Percentiles rank a stretch among this genome's conserved stretches.
Evolutionary conservation across 140 eudicot species (phyloP).

Genomic region (Erigeron philadelphicus): DNA sequence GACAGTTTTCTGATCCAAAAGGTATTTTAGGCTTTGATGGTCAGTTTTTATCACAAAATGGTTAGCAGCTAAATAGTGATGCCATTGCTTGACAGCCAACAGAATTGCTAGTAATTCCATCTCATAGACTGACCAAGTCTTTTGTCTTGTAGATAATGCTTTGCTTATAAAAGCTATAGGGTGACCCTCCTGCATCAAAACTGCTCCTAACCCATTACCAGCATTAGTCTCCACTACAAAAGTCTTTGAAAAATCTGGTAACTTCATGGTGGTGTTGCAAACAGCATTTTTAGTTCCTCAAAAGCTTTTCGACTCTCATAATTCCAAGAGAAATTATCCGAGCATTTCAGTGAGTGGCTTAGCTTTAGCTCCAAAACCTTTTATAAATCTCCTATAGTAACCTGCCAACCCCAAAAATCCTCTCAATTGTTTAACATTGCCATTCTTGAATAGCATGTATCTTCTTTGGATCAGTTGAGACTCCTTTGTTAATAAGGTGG

Average conservation of each 20-base stretch:
- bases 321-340: too few species aligned
- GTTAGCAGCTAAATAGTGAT: too few species aligned
- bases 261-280: not conserved
- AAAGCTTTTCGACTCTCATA: not conserved
- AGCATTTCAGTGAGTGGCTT: not conserved
- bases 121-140: too few species aligned
- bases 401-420: not conserved
- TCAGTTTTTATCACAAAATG: too few species aligned
- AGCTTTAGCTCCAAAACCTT: not conserved
- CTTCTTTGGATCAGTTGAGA: not conserved
- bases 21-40: not conserved
- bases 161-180: too few species aligned
- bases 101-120: too few species aligned
- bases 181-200: too few species aligned
- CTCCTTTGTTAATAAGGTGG: not conserved
- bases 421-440: not conserved
- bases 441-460: not conserved
- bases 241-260: not conserved
- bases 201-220: not conserved
- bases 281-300: not conserved
- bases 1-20: not conserved
- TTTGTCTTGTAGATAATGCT: too few species aligned
- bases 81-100: too few species aligned
- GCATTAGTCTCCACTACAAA: not conserved
- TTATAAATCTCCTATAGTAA: not conserved